Evolutionary conservation across 306 rosid species (phyloP), one percentile per base, ranked within the genome.

Genomic region (Prunus armeniaca): DNA sequence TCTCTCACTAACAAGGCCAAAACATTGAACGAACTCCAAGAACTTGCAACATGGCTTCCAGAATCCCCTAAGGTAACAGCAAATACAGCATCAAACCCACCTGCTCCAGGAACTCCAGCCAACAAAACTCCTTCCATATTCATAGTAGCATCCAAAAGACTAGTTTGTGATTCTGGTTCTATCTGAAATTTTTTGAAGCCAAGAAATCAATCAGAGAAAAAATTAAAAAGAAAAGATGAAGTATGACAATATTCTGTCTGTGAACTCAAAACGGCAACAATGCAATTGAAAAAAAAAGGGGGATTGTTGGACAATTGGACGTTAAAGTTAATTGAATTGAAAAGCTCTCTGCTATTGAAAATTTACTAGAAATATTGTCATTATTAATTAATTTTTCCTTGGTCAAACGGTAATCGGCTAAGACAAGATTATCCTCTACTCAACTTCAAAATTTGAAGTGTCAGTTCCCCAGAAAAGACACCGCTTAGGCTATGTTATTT

Each of bases 51-150:
- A 51, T 82, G 84, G 75, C 76, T 79, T 83, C 85, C 73, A 30
- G 96, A 82, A 81, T 84, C 85, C 76, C 99, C 98, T 67, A 95
- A 80, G 61, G 91, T 88, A 75, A 95, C 96, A 15, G 96, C 91
- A 56, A 92, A 95, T 71, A 95, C 84, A 0, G 99, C 99, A 86
- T 95, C 99, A 63, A 84, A 95, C 77, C 99, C 99, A 82, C 99
- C 99, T 45, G 98, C 97, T 72, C 98, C 99, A 34, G 99, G 99
- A 84, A 95, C 97, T 80, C 99, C 99, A 65, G 97, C 97, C 79
- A 95, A 83, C 83, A 95, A 72, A 46, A 95, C 92, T 65, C 99
- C 99, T 88, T 92, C 99, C 93, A 91, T 85, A 78, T 86, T 87
- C 96, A 91, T 83, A 30, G 97, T 90, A 63, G 93, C 84, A 69